Conservation (phyloP, 2,329 filamentous ascomycete genomes). For the Venturia asperata region DNA sequence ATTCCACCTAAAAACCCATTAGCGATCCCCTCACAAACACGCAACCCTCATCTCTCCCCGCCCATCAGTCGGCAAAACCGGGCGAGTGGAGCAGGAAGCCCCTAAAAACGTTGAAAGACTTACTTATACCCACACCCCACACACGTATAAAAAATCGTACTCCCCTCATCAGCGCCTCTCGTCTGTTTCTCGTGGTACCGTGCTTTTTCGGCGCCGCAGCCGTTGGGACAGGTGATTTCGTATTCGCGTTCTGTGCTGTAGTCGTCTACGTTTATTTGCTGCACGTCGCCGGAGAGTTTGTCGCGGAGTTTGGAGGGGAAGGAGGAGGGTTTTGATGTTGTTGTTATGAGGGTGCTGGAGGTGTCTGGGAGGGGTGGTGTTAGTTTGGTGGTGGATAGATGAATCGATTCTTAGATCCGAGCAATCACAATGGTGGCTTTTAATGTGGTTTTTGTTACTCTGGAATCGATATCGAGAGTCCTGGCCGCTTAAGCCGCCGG, state of each 20-base stretch:
- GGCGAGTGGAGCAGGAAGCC: too few species aligned
- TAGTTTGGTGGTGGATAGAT: neutral
- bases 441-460: too few species aligned
- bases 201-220: conserved; percentile 76
- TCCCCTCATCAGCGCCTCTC: conserved; percentile 89
- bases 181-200: conserved; percentile 79
- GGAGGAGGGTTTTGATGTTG: conserved; percentile 77
- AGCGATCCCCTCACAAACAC: conserved; percentile 10
- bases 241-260: conserved; percentile 44
- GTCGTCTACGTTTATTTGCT: conserved; percentile 67
- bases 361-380: conserved; percentile 48
- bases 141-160: conserved; percentile 84
- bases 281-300: conserved; percentile 75
- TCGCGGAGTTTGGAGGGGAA: conserved; percentile 86
- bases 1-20: conserved; percentile 39
- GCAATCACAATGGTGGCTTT: too few species aligned
- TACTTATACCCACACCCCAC: conserved; percentile 74
- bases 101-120: too few species aligned
- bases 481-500: neutral
- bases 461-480: too few species aligned
- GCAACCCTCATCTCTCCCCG: neutral
- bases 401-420: too few species aligned
- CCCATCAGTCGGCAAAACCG: too few species aligned
- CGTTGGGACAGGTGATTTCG: conserved; percentile 59
- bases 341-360: conserved; percentile 67